A percentile compares a stretch with the other conserved stretches of the same genome.
Conservation (phyloP, 805 yeast species). For the Sugiyamaella chiloensis region DNA sequence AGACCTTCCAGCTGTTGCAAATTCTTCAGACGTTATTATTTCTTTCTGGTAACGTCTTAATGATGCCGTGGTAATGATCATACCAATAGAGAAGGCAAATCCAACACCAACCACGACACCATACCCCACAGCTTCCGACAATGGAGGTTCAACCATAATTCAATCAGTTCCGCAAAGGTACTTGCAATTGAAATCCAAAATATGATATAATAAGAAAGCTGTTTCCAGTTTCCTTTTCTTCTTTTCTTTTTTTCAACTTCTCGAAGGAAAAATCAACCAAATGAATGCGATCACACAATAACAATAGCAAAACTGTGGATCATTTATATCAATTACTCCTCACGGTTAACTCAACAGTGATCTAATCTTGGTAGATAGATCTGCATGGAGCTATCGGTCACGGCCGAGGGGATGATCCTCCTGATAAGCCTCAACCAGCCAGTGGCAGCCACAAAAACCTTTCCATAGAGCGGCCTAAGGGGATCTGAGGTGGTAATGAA, state of each 20-base stretch:
- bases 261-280: too few species aligned
- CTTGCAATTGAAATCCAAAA: background rate
- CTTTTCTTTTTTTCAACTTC: too few species aligned
- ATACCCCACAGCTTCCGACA: conserved; percentile 80
- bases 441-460: too few species aligned
- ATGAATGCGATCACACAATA: too few species aligned
- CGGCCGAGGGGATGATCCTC: conserved; percentile 2
- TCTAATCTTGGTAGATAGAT: background rate
- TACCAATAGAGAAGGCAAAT: conserved; percentile 56
- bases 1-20: conserved; percentile 87
- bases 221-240: too few species aligned
- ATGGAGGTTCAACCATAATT: conserved; percentile 29
- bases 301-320: too few species aligned
- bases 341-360: too few species aligned
- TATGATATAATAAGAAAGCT: background rate
- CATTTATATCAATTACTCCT: too few species aligned
- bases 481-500: too few species aligned
- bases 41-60: conserved; percentile 79
- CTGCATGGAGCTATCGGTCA: background rate
- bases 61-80: conserved; percentile 71
- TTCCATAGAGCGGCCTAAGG: too few species aligned
- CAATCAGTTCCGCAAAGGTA: background rate
- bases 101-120: conserved; percentile 90
- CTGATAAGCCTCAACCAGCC: conserved; percentile 1
- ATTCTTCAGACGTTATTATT: conserved; percentile 88